Percentiles rank a stretch among this genome's conserved stretches.
These are phyloP conservation scores for Paraleonurus japonicus DNA, from an alignment of 257 asterid species.

Conservation along the genomic window DNA sequence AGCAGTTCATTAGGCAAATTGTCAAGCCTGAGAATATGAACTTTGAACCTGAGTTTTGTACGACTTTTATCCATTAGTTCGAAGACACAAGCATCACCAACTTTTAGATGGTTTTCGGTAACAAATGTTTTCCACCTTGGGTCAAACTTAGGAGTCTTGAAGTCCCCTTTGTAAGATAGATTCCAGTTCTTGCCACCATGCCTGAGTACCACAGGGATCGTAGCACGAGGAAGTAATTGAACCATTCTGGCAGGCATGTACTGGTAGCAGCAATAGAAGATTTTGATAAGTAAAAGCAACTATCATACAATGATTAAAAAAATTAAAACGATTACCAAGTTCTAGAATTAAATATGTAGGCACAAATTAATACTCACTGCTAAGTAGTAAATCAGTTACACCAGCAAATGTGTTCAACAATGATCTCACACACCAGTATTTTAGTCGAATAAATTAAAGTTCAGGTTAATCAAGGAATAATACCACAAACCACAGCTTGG, in stretches of 20 bases:
- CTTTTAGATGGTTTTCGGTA: conserved; percentile 36
- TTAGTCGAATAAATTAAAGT: background rate
- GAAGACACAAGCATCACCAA: conserved; percentile 54
- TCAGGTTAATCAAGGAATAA: background rate
- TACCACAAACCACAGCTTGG: background rate
- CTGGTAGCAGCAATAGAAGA: conserved; percentile 16
- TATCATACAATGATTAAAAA: too few relatives aligned
- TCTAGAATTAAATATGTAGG: background rate
- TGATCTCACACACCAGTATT: too few relatives aligned
- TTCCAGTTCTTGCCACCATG: conserved; percentile 43
- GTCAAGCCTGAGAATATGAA: conserved; percentile 30
- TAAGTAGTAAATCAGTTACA: background rate
- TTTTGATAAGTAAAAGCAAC: background rate
- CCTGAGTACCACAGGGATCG: conserved; percentile 30
- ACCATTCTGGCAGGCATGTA: background rate
- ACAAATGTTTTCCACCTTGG: conserved; percentile 33
- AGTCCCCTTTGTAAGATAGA: conserved; percentile 20
- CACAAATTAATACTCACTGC: background rate
- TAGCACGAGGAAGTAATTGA: conserved; percentile 27
- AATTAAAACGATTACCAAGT: too few relatives aligned
- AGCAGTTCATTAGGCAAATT: conserved; percentile 27
- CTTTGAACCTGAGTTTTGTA: conserved; percentile 26
- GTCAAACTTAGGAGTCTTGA: conserved; percentile 9
- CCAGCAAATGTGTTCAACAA: background rate
- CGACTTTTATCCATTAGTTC: conserved; percentile 36